Evolutionary conservation across 495 filamentous ascomycete genomes (phyloP).

Genomic region (Parathielavia hyrcaniae): DNA sequence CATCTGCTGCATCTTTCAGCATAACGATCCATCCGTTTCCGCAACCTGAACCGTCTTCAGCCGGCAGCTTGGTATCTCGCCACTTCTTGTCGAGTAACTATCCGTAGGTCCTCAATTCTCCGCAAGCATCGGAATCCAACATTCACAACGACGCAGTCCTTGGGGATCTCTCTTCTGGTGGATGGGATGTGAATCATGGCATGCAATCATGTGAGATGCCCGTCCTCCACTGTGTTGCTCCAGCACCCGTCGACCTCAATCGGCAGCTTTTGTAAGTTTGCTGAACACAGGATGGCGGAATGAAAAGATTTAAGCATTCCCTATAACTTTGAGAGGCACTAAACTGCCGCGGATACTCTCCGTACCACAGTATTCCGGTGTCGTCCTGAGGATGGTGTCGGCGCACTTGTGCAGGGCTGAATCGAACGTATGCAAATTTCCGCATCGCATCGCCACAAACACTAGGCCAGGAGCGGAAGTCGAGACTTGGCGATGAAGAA

Average conservation of each 20-base stretch:
- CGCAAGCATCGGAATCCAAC: too few relatives aligned
- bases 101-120: too few relatives aligned
- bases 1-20: not conserved
- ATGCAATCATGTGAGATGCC: too few relatives aligned
- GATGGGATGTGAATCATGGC: too few relatives aligned
- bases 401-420: not conserved
- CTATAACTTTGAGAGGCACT: not conserved
- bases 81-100: not conserved
- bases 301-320: too few relatives aligned
- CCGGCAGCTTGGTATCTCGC: not conserved
- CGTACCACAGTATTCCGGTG: too few relatives aligned
- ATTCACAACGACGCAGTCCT: not conserved
- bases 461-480: slow-evolving; percentile 11
- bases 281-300: too few relatives aligned
- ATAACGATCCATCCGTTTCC: not conserved
- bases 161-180: not conserved
- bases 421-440: slow-evolving; percentile 4
- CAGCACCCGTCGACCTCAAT: too few relatives aligned
- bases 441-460: not conserved
- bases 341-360: not conserved
- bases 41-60: not conserved
- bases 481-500: not conserved
- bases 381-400: not conserved
- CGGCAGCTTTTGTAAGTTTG: too few relatives aligned
- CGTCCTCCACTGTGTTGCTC: too few relatives aligned